A percentile compares a stretch with the other conserved stretches of the same genome.
phyloP scores from a whole-genome alignment of 2,329 filamentous ascomycete species.

The Cladorrhinum sp. region DNA sequence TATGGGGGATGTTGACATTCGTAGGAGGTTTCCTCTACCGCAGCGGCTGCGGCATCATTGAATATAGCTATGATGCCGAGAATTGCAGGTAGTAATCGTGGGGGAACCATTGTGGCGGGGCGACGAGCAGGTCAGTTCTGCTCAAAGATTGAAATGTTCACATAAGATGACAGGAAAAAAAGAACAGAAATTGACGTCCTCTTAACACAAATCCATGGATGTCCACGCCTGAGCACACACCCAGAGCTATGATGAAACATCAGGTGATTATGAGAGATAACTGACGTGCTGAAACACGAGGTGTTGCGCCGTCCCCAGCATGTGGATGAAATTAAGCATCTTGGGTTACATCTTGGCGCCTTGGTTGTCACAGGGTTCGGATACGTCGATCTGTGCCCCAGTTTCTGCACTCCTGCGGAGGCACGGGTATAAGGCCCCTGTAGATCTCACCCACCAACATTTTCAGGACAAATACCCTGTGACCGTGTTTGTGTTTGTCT shows the following conservation, averaged over 20 bases:
- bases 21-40: slow-evolving; percentile 12
- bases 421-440: slow-evolving; percentile 2
- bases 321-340: background rate
- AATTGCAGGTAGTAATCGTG: slow-evolving; percentile 6
- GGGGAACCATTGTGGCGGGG: slow-evolving; percentile 6
- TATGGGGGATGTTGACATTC: slow-evolving; percentile 34
- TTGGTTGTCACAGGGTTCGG: slow-evolving; percentile 1
- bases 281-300: slow-evolving; percentile 4
- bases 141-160: background rate
- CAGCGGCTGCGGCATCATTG: background rate
- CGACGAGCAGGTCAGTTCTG: background rate
- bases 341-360: slow-evolving; percentile 1
- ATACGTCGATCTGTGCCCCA: slow-evolving; percentile 6
- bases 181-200: background rate
- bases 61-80: slow-evolving; percentile 9
- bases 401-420: slow-evolving; percentile 15
- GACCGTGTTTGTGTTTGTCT: too few relatives aligned
- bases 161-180: background rate
- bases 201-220: background rate
- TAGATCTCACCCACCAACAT: background rate
- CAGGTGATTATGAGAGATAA: background rate
- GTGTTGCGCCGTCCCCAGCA: background rate
- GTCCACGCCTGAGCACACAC: background rate
- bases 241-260: background rate
- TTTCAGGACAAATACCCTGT: too few relatives aligned